Conservation (phyloP, 1,284 basidiomycete genomes). For the Blastosporella zonata region DNA sequence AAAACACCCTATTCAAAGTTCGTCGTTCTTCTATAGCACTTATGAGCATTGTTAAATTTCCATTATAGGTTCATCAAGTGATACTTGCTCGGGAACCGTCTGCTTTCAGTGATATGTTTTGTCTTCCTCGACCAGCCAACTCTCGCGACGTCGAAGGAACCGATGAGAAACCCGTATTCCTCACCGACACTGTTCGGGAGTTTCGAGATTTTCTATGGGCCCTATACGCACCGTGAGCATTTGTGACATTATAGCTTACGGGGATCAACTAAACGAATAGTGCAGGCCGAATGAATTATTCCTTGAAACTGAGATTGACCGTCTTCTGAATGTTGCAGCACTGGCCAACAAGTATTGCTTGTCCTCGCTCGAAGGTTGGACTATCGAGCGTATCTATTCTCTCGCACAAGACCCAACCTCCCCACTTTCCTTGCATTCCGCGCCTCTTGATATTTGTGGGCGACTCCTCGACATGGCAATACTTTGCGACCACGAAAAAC, state of each 20-base stretch:
- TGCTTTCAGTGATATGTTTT: constrained; percentile 40
- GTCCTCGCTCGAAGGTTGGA: constrained; percentile 38
- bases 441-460: constrained; percentile 29
- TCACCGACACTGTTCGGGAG: constrained; percentile 36
- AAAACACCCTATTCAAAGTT: constrained; percentile 43
- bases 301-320: constrained; percentile 27
- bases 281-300: constrained; percentile 30
- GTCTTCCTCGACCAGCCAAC: constrained; percentile 25
- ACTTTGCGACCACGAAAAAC: constrained; percentile 28
- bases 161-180: constrained; percentile 30
- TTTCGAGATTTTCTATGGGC: constrained; percentile 45
- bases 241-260: background rate
- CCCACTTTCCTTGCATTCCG: constrained; percentile 27
- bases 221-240: constrained; percentile 40
- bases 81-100: constrained; percentile 38
- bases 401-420: constrained; percentile 25
- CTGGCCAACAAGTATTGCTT: constrained; percentile 43
- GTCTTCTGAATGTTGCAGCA: constrained; percentile 40
- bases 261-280: constrained; percentile 7
- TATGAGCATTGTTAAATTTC: background rate
- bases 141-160: constrained; percentile 22
- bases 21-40: constrained; percentile 1
- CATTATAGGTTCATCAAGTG: constrained; percentile 34
- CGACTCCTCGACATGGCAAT: constrained; percentile 34
- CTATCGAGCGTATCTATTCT: constrained; percentile 33